Percentiles rank a stretch among this genome's conserved stretches.
Conservation (phyloP, 768 basidiomycete species). For the Lyophyllum decastes region DNA sequence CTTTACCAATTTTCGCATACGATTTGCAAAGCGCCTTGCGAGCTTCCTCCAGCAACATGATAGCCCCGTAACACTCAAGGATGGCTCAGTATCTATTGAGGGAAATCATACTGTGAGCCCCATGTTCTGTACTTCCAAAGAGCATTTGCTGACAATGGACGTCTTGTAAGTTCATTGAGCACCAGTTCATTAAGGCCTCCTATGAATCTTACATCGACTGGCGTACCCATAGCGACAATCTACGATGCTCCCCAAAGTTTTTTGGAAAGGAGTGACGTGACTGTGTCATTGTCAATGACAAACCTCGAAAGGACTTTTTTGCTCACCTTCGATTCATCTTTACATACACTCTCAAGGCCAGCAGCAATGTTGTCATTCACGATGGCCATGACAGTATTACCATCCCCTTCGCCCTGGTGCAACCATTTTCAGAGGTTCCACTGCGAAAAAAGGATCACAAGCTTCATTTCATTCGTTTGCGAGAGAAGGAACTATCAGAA, state of each 20-base stretch:
- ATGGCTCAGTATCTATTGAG: neutral
- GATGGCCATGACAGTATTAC: too few species aligned
- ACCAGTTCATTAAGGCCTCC: conserved; percentile 16
- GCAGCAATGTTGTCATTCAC: too few species aligned
- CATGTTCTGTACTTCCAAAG: too few species aligned
- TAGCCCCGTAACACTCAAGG: neutral
- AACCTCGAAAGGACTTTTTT: neutral
- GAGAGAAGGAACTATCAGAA: neutral
- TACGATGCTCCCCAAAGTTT: conserved; percentile 21
- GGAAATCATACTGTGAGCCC: neutral
- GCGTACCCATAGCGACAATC: conserved; percentile 15
- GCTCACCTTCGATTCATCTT: neutral
- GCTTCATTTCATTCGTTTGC: conserved; percentile 19
- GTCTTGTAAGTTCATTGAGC: neutral
- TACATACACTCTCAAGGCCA: neutral
- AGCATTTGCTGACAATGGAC: too few species aligned
- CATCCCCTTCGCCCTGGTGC: conserved; percentile 1
- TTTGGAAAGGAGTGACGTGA: neutral
- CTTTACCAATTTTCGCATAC: neutral
- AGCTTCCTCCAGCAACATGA: neutral
- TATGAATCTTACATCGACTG: conserved; percentile 22
- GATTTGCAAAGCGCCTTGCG: neutral
- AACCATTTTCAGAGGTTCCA: neutral
- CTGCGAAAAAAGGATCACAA: conserved; percentile 19
- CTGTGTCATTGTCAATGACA: neutral